These are phyloP conservation scores for Alopecurus myosuroides DNA, from an alignment of 176 grass and related monocot species.

Conservation along the genomic window DNA sequence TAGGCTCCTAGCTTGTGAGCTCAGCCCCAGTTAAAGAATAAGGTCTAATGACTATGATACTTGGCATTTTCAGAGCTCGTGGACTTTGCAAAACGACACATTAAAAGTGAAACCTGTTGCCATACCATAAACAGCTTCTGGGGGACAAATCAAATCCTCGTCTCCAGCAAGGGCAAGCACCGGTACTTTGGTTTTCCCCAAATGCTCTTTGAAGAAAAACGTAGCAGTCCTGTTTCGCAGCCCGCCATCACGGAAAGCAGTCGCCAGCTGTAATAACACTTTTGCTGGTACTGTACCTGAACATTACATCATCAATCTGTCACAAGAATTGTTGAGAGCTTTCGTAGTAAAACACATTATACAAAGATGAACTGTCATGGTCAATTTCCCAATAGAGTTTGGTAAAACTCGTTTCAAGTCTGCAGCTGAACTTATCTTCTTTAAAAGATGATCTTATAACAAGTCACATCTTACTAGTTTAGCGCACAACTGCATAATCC, in stretches of 20 bases:
- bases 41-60: not conserved
- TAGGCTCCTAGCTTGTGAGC: not conserved
- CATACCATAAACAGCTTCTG: slow-evolving; percentile 83
- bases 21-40: not conserved
- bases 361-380: slow-evolving; percentile 16
- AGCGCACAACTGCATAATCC: not conserved
- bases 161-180: slow-evolving; percentile 92
- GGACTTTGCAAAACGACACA: not conserved
- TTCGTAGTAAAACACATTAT: not conserved
- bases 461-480: not conserved
- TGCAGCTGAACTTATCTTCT: not conserved
- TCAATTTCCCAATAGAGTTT: not conserved
- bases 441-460: slow-evolving; percentile 2
- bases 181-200: slow-evolving; percentile 58
- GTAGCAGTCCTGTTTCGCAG: slow-evolving; percentile 57
- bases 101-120: not conserved
- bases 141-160: slow-evolving; percentile 82
- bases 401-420: not conserved
- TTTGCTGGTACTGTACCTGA: slow-evolving; percentile 92
- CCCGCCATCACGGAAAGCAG: slow-evolving; percentile 77
- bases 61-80: not conserved
- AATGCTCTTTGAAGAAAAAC: slow-evolving; percentile 77
- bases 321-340: slow-evolving; percentile 21
- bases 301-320: slow-evolving; percentile 10
- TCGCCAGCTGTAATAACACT: slow-evolving; percentile 80